Evolutionary conservation across 2,329 filamentous ascomycete species (phyloP).

Genomic region (Tolypocladium ophioglossoides): DNA sequence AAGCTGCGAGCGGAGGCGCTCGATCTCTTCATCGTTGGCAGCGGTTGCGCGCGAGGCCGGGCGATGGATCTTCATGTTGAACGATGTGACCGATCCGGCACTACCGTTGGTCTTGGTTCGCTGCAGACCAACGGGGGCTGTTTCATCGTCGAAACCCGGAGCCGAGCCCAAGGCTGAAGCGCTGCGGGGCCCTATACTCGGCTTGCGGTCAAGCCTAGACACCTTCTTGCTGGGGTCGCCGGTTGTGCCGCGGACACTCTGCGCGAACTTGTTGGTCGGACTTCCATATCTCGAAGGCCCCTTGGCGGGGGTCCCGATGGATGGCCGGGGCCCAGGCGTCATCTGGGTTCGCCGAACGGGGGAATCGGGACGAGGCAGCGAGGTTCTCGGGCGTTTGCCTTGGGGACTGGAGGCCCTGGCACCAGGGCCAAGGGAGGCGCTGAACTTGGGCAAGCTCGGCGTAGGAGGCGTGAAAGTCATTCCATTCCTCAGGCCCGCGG

Average conservation of each 20-base stretch:
- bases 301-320: constrained; percentile 35
- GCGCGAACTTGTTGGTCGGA: constrained; percentile 48
- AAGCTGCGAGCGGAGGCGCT: constrained; percentile 60
- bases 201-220: constrained; percentile 36
- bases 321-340: constrained; percentile 47
- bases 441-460: constrained; percentile 66
- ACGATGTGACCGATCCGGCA: constrained; percentile 42
- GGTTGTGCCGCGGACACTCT: constrained; percentile 50
- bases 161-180: constrained; percentile 46
- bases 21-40: constrained; percentile 59
- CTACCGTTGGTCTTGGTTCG: constrained; percentile 44
- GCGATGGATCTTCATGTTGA: constrained; percentile 38
- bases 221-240: constrained; percentile 50
- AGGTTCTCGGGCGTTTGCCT: constrained; percentile 62
- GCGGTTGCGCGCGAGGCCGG: constrained; percentile 42
- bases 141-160: constrained; percentile 46
- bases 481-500: constrained; percentile 40
- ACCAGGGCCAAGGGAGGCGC: constrained; percentile 73
- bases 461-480: constrained; percentile 54
- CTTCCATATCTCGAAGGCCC: constrained; percentile 23
- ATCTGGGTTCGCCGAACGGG: constrained; percentile 62
- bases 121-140: constrained; percentile 39
- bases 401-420: constrained; percentile 57
- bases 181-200: constrained; percentile 45
- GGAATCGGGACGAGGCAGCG: constrained; percentile 80